Base-by-base conservation (phyloP, 768 basidiomycete species). In the Trametes cinnabarina region DNA sequence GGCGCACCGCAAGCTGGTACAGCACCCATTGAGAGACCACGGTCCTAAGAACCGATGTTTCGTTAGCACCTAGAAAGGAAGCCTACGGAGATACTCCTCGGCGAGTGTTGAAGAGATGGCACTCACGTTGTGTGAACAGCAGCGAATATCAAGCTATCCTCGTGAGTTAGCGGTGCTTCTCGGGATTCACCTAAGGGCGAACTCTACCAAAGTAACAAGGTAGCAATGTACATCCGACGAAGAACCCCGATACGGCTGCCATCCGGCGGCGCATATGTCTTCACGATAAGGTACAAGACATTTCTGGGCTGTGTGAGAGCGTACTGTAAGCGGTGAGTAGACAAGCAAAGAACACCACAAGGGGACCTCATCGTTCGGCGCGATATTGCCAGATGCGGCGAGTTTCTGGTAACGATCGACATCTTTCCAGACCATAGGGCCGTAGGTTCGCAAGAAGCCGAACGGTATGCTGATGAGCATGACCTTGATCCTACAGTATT, bases 71-170 rank as follows among this genome's bases (percentile, higher is more conserved):
- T 41, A 34, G 12, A 34, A 15, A 1, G 12, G 2, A 37, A 15
- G 6, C 19, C 46, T 22, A 12, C 12, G 30, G 12, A 32, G 6
- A 32, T 41, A n/a, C n/a, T n/a, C n/a, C n/a, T n/a, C n/a, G n/a
- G n/a, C n/a, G 14, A 22, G 23, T 9, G 34, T 23, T 1, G 34
- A 2, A 34, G 32, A 34, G 41, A 6, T 39, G 9, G 15, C 40
- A 67, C 69, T 30, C 40, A 72, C 69, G 73, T 73, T 50, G 72
- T 72, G 51, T 74, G 73, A 4, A 74, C 71, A 4, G 73, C 71
- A 4, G 72, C 73, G 56, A 74, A 73, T 39, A 74, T 71, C 19
- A 74, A 51, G 23, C 72, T 74, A 32, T 6, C 7, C 30, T 6
- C 7, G 30, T 32, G 30, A 32, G 6, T 12, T 7, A 12, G 47